A percentile compares a stretch with the other conserved stretches of the same genome.
Evolutionary conservation across 192 early-diverging fungal species (phyloP).

Genomic region (Phlyctochytrium bullatum): DNA sequence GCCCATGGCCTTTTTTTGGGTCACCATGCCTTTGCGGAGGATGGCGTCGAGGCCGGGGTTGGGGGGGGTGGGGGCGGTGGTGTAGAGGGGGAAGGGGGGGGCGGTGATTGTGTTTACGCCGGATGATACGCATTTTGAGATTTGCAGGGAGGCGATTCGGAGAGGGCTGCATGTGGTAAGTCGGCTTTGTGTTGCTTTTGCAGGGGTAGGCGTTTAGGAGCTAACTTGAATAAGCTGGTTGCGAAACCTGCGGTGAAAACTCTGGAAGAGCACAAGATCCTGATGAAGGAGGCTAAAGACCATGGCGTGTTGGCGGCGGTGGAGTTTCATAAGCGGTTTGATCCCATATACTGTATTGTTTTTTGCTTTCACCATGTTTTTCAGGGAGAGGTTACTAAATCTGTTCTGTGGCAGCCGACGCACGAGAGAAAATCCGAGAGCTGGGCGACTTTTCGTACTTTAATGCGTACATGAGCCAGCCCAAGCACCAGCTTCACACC

Average conservation of each 20-base stretch:
- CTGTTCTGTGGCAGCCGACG: conserved; percentile 34
- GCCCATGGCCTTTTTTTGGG: too few species aligned
- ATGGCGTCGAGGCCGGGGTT: conserved; percentile 39
- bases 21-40: conserved; percentile 28
- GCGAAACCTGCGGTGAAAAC: conserved; percentile 48
- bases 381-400: too few species aligned
- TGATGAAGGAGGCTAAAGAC: conserved; percentile 34
- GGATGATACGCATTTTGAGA: conserved; percentile 44
- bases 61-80: conserved; percentile 43
- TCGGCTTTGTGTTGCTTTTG: neutral
- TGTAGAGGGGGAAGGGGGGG: conserved; percentile 32
- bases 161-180: conserved; percentile 35
- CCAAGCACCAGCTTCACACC: conserved; percentile 40
- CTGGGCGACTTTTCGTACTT: conserved; percentile 44
- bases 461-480: conserved; percentile 42
- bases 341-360: conserved; percentile 36
- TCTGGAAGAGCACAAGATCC: conserved; percentile 26
- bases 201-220: neutral
- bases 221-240: conserved; percentile 16
- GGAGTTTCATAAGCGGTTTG: conserved; percentile 47
- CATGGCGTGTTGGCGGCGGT: conserved; percentile 36
- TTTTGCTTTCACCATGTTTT: neutral
- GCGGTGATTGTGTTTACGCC: conserved; percentile 48
- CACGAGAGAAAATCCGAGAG: conserved; percentile 25
- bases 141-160: conserved; percentile 39